Base-by-base conservation (phyloP, 805 yeast species). In the Metschnikowia gruessii region DNA sequence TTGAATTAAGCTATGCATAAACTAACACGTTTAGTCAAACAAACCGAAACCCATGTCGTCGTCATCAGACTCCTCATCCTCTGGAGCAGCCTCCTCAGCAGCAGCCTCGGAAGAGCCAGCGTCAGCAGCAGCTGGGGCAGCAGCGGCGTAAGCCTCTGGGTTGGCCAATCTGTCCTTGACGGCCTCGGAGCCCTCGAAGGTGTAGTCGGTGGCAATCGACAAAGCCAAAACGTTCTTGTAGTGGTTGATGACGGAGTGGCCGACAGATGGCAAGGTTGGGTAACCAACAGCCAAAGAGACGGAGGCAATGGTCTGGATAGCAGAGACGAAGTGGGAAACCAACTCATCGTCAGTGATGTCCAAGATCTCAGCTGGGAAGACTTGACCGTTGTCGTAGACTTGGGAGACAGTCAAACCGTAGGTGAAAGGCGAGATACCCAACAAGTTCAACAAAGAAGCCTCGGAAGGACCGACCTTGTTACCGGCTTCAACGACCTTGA, bases 71-170 rank as follows among this genome's bases (percentile, higher is more conserved):
- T 60, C 67, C 61, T 79, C 90, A 60, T 76, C 88, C 64, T 76
- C 95, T 44, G 79, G 87, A 56, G 83, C 88, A 50, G 77, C 90
- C 57, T 79, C 88, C 51, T 77, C 86, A 53, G 80, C 85, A 55
- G 79, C 83, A 52, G 81, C 80, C 46, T 73, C 77, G 57, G 76
- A 65, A 55, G 80, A 64, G 54, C 79, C 63, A 65, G 87, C 81
- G 64, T 95, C 88, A 70, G 86, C 85, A 66, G 97, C 97, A 72
- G 78, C 97, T 66, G 98, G 96, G 68, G 97, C 97, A 78, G 97
- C 95, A 69, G 98, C 85, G 72, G 98, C 99, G 79, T 92, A 94
- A 75, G 96, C 96, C 59, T 94, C 98, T 75, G 99, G 99, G 95
- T 94, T 92, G 75, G 96, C 98, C 68, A 94, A 81, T 81, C 98